Base-by-base conservation (phyloP, 176 grass and related monocot species). In the Carex scoparia region DNA sequence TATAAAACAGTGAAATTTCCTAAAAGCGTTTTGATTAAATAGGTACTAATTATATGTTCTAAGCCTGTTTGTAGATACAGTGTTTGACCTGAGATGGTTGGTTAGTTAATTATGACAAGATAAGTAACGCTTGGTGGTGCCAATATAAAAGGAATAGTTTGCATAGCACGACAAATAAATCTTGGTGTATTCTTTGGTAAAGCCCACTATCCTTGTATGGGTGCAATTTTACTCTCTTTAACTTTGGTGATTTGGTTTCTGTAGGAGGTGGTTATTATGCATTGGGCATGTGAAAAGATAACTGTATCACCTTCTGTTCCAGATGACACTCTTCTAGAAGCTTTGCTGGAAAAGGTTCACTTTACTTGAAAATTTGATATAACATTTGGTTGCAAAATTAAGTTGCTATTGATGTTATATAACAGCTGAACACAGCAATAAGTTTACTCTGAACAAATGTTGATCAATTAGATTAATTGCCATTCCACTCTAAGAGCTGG, bases 211-310 rank as follows among this genome's bases (percentile, higher is more conserved):
- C 69, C 15, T 57, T 14, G 5, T 70, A 32, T 78, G 11, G 48
- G 49, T 78, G 51, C 73, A 78, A 32, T 55, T 57, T 54, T 32
- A 78, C 40, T 30, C 46, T 23, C 19, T 16, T 70, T 56, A 69
- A 55, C 27, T 78, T 4, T 7, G 16, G 49, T 69, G 3, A 51
- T 68, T 65, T 69, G 61, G 19, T 69, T 81, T 87, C 79, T 81
- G 28, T 87, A 98, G 96, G 93, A 98, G 91, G 93, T 98, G 81
- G 96, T 95, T 79, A 92, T 95, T 74, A 98, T 98, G 96, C 93
- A 98, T 86, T 98, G 96, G 96, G 93, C 93, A 81, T 98, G 91
- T 71, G 85, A 92, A 84, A 98, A 98, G 88, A 98, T 98, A 84
- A 90, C 96, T 60, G 93, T 87, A 80, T 98, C 96, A 86, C 32